Evolutionary conservation across 2,329 filamentous ascomycete genomes (phyloP), one percentile per base, ranked within the genome.

Genomic region (Aspergillus tanneri): DNA sequence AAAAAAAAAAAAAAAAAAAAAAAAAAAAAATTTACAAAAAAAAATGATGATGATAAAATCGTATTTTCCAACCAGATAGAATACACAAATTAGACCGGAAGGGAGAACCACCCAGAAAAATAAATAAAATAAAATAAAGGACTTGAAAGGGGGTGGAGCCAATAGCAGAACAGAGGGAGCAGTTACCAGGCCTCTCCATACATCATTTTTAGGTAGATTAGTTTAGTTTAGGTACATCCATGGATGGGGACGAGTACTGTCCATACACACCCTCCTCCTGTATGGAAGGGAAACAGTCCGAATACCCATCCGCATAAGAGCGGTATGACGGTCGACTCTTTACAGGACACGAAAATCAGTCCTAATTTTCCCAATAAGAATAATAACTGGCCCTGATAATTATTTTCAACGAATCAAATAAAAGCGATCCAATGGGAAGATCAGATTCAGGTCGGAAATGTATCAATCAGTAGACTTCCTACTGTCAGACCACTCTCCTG

Each of bases 71-170:
- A n/a, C n/a, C n/a, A n/a, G n/a, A n/a, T n/a, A n/a, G n/a, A n/a
- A n/a, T n/a, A n/a, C n/a, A n/a, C n/a, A n/a, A n/a, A n/a, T n/a
- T n/a, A n/a, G n/a, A n/a, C n/a, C n/a, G n/a, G n/a, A n/a, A n/a
- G n/a, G n/a, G n/a, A n/a, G n/a, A n/a, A n/a, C n/a, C n/a, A n/a
- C n/a, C n/a, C n/a, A n/a, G n/a, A 41, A 42, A 48, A 49, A 38
- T 36, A 41, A 32, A 45, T 25, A 32, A n/a, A 39, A 37, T 21
- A 47, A 43, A 35, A 21, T 38, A 50, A 41, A 47, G 47, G 51
- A 46, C 37, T 22, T 46, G 49, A 54, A 58, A 59, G 52, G 50
- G 49, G 50, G 54, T 56, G 54, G 56, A 51, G 47, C 57, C 56
- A 58, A 57, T 56, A 25, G 52, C 39, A 55, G 34, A 41, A 43